Evolutionary conservation across 352 stramenopile genomes (phyloP), one percentile per base, ranked within the genome.

Genomic region (Phytopythium helicoides): DNA sequence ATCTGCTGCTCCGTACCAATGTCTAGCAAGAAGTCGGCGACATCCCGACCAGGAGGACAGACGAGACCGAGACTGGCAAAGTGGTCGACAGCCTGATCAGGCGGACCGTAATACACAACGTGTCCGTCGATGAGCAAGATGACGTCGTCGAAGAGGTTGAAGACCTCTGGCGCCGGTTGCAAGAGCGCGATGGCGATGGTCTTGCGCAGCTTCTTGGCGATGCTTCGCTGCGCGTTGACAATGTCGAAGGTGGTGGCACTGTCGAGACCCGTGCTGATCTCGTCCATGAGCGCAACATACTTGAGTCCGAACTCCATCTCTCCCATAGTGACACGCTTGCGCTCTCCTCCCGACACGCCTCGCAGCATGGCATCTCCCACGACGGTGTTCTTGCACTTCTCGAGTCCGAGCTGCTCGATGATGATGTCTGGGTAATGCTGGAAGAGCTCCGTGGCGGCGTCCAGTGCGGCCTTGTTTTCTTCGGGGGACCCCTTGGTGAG

Each of bases 111-210:
- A 56, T 94, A 98, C 42, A 97, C 83, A n/a, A 98, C 55, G 23
- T 78, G 47, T 21, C 92, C 90, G 36, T 93, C 68, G 63, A 88
- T 86, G 33, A 98, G 12, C 34, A 69, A 56, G 47, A 69, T 66
- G 1, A 69, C 62, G 38, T 69, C 38, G 57, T 69, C 62, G 64
- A 98, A 98, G 18, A 97, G 59, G 4, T 73, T 74, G 39, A 95
- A 92, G 5, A 94, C 86, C 68, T 98, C 89, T 0, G 92, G 92
- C 3, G 91, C 73, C 34, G 92, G 90, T 63, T 97, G 69, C 11
- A 96, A 56, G 21, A 97, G 64, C 0, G 82, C 77, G 7, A 96
- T 63, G 3, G 85, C 68, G n/a, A 67, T 38, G 15, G 73, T 82
- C 47, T 70, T 70, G 26, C 42, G 57, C 4, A 70, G 49, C 18